phyloP scores from a whole-genome alignment of 805 yeast species.

The Sugiyamaella smithiae region DNA sequence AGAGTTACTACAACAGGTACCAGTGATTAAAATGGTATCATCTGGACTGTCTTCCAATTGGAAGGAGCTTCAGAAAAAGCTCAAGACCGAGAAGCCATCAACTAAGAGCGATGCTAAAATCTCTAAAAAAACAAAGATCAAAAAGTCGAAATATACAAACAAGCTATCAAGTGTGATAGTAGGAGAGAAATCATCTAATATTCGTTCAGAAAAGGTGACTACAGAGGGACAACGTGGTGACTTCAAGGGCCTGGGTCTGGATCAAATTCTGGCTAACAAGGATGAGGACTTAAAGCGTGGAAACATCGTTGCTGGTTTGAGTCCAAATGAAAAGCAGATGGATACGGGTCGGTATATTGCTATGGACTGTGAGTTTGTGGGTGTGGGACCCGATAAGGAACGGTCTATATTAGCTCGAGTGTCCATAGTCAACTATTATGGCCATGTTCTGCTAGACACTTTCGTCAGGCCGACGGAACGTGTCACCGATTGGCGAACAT shows the following conservation, averaged over 20 bases:
- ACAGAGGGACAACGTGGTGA: background rate
- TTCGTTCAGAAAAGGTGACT: background rate
- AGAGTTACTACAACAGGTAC: no score
- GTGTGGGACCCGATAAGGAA: conserved; percentile 72
- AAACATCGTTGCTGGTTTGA: background rate
- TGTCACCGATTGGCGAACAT: conserved; percentile 89
- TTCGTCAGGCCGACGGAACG: conserved; percentile 72
- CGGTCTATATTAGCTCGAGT: conserved; percentile 77
- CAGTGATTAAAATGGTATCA: background rate
- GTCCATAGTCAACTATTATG: conserved; percentile 80
- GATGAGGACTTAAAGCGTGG: background rate
- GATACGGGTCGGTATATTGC: conserved; percentile 71
- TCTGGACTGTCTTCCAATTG: conserved; percentile 1
- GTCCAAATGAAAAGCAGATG: conserved; percentile 15
- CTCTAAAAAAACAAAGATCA: background rate
- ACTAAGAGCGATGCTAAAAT: background rate
- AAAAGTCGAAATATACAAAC: background rate
- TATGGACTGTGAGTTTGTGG: conserved; percentile 93
- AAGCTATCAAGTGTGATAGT: background rate
- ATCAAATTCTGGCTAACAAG: background rate
- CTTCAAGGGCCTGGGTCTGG: background rate
- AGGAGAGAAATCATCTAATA: background rate
- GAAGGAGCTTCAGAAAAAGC: background rate
- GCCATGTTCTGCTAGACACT: conserved; percentile 65
- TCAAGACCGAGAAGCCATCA: background rate